These are phyloP conservation scores for Avena eriantha DNA, from an alignment of 176 grass and related monocot species.

Conservation along the genomic window DNA sequence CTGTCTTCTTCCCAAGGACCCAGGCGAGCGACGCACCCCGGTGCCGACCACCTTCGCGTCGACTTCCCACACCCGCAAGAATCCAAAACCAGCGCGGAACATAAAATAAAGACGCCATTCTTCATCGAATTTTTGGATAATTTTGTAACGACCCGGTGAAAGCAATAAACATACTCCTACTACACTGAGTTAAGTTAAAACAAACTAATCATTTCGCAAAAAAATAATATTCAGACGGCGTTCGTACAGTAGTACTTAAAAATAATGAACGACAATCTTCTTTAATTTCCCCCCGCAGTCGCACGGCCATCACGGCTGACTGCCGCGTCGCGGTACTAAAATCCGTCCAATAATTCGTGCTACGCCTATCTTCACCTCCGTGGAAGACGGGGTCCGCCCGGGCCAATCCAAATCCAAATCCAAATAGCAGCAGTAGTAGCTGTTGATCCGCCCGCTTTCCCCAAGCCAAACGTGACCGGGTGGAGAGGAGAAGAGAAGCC, in stretches of 20 bases:
- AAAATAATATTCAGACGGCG: not conserved
- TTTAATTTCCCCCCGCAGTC: not conserved
- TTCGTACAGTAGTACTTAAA: not conserved
- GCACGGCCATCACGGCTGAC: not conserved
- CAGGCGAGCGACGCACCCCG: not conserved
- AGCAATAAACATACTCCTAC: too few species aligned
- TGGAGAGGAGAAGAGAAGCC: constrained; percentile 41
- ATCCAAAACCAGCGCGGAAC: not conserved
- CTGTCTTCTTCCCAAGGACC: constrained; percentile 17
- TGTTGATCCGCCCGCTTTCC: constrained; percentile 48
- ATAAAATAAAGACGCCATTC: not conserved
- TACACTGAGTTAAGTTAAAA: too few species aligned
- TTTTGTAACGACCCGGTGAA: not conserved
- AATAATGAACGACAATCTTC: not conserved
- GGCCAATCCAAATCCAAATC: constrained; percentile 7
- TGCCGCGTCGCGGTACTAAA: not conserved
- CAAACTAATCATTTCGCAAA: not conserved
- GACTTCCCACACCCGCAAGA: constrained; percentile 22
- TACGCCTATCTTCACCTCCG: not conserved
- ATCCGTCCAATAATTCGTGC: not conserved
- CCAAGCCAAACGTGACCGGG: constrained; percentile 43
- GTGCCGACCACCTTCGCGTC: constrained; percentile 38
- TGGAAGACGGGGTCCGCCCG: not conserved
- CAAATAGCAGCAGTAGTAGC: not conserved
- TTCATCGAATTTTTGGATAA: too few species aligned